Percentiles rank a stretch among this genome's conserved stretches.
These are phyloP conservation scores for Hymenoscyphus fraxineus DNA, from an alignment of 2,329 filamentous ascomycete genomes.

Conservation along the genomic window DNA sequence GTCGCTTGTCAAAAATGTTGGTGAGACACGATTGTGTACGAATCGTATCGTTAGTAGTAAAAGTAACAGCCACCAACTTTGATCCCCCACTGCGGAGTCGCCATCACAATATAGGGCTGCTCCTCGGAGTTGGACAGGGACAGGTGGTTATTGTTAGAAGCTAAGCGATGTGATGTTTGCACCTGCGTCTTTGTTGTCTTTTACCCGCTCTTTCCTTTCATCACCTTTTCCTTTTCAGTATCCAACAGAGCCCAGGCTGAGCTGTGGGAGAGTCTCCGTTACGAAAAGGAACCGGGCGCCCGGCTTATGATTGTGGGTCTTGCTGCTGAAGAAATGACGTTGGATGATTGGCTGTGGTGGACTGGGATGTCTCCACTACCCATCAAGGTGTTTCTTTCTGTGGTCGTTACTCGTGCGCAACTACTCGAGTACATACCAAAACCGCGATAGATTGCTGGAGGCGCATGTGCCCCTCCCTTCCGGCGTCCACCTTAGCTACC, in stretches of 20 bases:
- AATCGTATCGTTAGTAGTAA: no score
- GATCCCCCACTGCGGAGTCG: no score
- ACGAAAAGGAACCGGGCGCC: background rate
- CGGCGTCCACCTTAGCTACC: no score
- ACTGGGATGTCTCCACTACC: background rate
- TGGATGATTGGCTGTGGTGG: background rate
- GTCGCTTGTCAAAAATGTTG: no score
- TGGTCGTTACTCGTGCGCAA: no score
- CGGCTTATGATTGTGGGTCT: background rate
- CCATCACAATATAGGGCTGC: background rate
- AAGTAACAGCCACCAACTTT: no score
- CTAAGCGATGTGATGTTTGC: background rate
- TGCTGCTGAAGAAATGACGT: background rate
- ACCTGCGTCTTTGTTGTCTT: background rate
- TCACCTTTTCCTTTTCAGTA: background rate
- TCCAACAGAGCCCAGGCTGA: no score
- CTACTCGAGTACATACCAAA: no score
- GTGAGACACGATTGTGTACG: no score
- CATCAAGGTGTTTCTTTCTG: background rate
- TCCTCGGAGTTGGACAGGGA: background rate
- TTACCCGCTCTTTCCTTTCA: conserved; percentile 1
- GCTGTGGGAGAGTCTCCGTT: no score
- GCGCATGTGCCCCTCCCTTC: no score
- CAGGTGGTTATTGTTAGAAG: background rate
- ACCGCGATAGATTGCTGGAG: no score